phyloP scores from a whole-genome alignment of 345 rosid genomes.

The Eucalyptus sp. region DNA sequence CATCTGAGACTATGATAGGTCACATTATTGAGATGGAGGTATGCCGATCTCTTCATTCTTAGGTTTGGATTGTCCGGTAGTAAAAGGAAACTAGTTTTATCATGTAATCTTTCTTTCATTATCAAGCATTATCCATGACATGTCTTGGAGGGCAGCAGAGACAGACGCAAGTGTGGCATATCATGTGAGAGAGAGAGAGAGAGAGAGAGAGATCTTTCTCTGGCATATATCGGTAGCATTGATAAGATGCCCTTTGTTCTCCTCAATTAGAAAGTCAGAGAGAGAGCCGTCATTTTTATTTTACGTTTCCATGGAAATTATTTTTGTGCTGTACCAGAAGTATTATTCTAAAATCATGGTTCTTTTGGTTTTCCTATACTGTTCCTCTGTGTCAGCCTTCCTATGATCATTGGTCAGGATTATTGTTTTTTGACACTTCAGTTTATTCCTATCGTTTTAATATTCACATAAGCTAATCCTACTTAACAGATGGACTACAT shows the following conservation, averaged over 20 bases:
- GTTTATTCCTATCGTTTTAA: not conserved
- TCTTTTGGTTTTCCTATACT: not conserved
- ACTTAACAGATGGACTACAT: slow-evolving; percentile 87
- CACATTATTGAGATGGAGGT: slow-evolving; percentile 96
- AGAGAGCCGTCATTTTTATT: not conserved
- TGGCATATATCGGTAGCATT: not conserved
- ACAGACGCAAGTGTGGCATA: not conserved
- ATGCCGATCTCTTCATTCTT: not conserved
- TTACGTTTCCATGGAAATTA: not conserved
- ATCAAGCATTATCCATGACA: not conserved
- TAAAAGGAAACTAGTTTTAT: not conserved
- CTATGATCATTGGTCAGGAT: not conserved
- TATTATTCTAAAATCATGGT: not conserved
- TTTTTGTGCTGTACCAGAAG: not conserved
- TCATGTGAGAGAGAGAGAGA: not conserved
- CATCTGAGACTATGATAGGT: slow-evolving; percentile 86
- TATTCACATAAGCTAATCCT: not conserved
- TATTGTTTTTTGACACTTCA: not conserved
- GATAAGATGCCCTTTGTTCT: not conserved
- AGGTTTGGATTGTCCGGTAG: not conserved
- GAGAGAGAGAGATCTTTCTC: not conserved
- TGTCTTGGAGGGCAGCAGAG: not conserved
- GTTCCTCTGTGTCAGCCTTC: not conserved
- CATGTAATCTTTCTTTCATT: not conserved
- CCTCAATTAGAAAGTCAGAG: not conserved